Conservation (phyloP, 2,329 filamentous ascomycete genomes). For the Fusarium foetens region DNA sequence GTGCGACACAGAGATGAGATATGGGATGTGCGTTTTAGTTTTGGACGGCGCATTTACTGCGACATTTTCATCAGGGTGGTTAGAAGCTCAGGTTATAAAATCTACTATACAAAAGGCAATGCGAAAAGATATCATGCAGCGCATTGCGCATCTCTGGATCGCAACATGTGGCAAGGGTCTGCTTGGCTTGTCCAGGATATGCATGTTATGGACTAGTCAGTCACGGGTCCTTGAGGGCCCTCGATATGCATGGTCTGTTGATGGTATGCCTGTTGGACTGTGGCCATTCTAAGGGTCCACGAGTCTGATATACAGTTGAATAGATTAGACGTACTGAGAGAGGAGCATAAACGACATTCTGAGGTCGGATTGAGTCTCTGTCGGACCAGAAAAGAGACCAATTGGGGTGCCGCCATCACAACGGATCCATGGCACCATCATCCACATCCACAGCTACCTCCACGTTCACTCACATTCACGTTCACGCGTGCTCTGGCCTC, state of each 20-base stretch:
- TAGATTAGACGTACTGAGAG: conserved; percentile 5
- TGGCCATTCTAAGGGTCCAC: conserved; percentile 35
- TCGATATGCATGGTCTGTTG: conserved; percentile 35
- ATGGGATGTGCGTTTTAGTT: conserved; percentile 26
- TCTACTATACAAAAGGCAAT: neutral
- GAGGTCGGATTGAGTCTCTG: conserved; percentile 1
- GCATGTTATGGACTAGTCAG: conserved; percentile 33
- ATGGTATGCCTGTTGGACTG: conserved; percentile 31
- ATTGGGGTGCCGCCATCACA: conserved; percentile 10
- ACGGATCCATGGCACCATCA: conserved; percentile 21
- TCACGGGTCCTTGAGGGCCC: conserved; percentile 30
- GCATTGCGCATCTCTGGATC: conserved; percentile 38
- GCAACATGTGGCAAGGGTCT: conserved; percentile 40
- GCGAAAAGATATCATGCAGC: conserved; percentile 9
- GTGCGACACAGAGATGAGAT: conserved; percentile 16
- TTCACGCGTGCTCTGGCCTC: conserved; percentile 35
- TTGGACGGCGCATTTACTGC: conserved; percentile 14
- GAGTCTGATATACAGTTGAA: conserved; percentile 7
- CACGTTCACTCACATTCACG: conserved; percentile 13
- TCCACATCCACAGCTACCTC: conserved; percentile 5
- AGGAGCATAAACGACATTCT: conserved; percentile 5
- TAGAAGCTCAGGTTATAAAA: neutral
- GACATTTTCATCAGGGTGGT: neutral
- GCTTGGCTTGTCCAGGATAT: conserved; percentile 30
- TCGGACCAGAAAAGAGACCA: conserved; percentile 4